Conservation (phyloP, 2,329 filamentous ascomycete genomes). For the Pseudocercospora eumusae region DNA sequence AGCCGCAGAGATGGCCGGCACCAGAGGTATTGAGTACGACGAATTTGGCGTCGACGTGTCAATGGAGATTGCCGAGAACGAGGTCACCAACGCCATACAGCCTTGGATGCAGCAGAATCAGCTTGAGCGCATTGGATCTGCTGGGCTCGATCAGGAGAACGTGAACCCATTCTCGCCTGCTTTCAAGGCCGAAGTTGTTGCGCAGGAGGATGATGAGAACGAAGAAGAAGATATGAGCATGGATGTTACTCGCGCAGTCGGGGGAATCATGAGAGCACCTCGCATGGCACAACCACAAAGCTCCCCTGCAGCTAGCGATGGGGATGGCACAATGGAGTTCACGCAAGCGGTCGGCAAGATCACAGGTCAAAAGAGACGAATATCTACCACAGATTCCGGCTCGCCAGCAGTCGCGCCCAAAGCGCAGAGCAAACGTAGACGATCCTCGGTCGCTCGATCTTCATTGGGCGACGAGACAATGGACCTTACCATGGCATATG, state of each 20-base stretch:
- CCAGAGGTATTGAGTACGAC: conserved; percentile 64
- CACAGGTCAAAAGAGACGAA: conserved; percentile 47
- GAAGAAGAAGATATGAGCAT: conserved; percentile 75
- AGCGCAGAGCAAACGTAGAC: conserved; percentile 39
- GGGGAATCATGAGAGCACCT: conserved; percentile 67
- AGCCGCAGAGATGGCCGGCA: conserved; percentile 74
- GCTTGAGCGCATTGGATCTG: conserved; percentile 29
- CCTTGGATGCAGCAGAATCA: conserved; percentile 66
- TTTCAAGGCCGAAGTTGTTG: conserved; percentile 40
- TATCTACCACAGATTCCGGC: conserved; percentile 43
- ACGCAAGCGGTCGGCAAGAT: conserved; percentile 58
- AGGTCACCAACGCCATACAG: conserved; percentile 71
- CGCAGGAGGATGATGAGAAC: conserved; percentile 32
- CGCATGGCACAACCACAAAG: conserved; percentile 36
- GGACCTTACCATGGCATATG: conserved; percentile 44
- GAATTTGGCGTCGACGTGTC: conserved; percentile 56
- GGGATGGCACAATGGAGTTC: conserved; percentile 57
- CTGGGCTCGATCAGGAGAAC: conserved; percentile 51
- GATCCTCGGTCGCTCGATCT: conserved; percentile 40
- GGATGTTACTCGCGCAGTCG: conserved; percentile 85
- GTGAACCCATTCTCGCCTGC: conserved; percentile 52
- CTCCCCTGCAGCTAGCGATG: conserved; percentile 40
- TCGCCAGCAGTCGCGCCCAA: conserved; percentile 33
- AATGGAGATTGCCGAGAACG: conserved; percentile 61
- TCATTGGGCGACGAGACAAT: conserved; percentile 46